Base-by-base conservation (phyloP, 1,284 basidiomycete species). In the Trametes hirsuta region DNA sequence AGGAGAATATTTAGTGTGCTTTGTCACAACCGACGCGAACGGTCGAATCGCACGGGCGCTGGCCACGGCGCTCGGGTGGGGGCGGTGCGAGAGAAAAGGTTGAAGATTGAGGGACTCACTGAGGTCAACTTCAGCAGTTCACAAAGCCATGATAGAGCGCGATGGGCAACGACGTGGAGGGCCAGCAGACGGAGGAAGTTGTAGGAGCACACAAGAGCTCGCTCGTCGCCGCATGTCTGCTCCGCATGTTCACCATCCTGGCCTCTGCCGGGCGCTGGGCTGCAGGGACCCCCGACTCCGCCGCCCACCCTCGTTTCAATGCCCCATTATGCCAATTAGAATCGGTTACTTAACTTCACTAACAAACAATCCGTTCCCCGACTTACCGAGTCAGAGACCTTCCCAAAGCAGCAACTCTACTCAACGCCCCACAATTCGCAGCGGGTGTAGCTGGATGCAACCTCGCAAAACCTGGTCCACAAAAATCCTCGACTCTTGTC, bases 41-140 rank as follows among this genome's bases (percentile, higher is more conserved):
- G 45, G 22, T 53, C n/a, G 18, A 45, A 78, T 1, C 72, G 75
- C 52, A 75, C n/a, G 58, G 55, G 52, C 59, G 40, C 66, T 59
- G 46, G 60, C 60, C 21, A 52, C 53, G 15, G 30, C 30, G 30
- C 30, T 56, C 63, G 22, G 53, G 51, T 21, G 54, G 58, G 35
- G 66, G 66, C 39, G 65, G 56, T 42, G 63, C 66, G 15, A 65
- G 37, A 77, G 79, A 1, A 72, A 74, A n/a, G 73, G 62, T 0
- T 74, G 74, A 14, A 59, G 63, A 46, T 69, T 55, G 12, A 4
- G 1, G 2, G 2, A 62, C 63, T 65, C 55, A 72, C 64, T 42
- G 64, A 61, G 36, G 58, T 61, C 30, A 67, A 66, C 55, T 66
- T 64, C 47, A 69, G 62, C 59, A 66, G 65, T n/a, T 71, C 61